Conservation (phyloP, 2,329 filamentous ascomycete species). For the Ceratocystis albifundus region DNA sequence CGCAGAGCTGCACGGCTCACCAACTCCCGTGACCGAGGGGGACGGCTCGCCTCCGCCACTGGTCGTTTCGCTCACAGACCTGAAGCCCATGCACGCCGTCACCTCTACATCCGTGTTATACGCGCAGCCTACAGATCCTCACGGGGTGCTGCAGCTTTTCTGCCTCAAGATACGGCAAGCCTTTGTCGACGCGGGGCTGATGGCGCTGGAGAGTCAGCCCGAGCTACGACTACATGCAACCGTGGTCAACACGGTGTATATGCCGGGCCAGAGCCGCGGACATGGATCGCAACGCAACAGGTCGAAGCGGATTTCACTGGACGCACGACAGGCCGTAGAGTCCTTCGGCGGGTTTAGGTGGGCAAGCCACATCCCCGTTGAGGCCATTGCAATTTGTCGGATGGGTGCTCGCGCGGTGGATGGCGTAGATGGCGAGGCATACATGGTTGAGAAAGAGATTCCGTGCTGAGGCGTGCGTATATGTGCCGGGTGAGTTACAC, state of each 20-base stretch:
- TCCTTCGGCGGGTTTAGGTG: constrained; percentile 56
- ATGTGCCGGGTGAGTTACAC: neutral
- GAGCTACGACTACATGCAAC: constrained; percentile 72
- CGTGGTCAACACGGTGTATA: constrained; percentile 74
- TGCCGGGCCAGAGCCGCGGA: constrained; percentile 31
- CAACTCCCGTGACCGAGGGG: neutral
- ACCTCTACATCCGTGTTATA: constrained; percentile 53
- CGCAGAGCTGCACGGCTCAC: constrained; percentile 23
- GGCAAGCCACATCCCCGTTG: constrained; percentile 56
- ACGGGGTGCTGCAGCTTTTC: constrained; percentile 43
- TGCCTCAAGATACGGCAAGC: constrained; percentile 42
- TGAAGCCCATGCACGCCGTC: constrained; percentile 51
- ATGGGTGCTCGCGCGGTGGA: constrained; percentile 69
- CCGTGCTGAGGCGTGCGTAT: constrained; percentile 28
- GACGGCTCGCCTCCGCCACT: constrained; percentile 27
- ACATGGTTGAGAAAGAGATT: constrained; percentile 44
- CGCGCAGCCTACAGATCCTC: constrained; percentile 45
- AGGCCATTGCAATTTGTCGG: constrained; percentile 64
- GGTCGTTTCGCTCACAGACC: constrained; percentile 40
- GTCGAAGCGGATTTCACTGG: constrained; percentile 37
- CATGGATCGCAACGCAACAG: constrained; percentile 18
- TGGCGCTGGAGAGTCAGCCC: constrained; percentile 44
- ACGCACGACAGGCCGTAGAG: constrained; percentile 46
- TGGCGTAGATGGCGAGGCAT: constrained; percentile 42
- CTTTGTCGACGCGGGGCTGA: constrained; percentile 46